Percentiles rank a stretch among this genome's conserved stretches.
Conservation (phyloP, 257 asterid species). For the Solanum piurae region DNA sequence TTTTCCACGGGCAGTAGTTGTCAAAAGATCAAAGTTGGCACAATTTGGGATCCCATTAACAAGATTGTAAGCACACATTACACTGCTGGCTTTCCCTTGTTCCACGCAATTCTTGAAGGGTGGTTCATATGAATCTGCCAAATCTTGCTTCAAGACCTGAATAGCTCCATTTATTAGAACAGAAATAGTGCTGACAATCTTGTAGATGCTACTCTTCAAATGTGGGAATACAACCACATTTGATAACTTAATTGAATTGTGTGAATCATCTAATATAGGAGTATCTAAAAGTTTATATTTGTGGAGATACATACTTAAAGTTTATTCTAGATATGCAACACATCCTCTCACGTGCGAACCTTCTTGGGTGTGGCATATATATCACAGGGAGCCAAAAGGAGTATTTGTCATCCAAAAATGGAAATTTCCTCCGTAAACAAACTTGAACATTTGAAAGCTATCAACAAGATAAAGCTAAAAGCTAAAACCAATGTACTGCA, state of each 20-base stretch:
- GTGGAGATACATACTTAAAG: neutral
- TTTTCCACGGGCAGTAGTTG: constrained; percentile 37
- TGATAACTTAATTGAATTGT: neutral
- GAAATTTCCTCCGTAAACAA: neutral
- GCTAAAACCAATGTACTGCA: neutral
- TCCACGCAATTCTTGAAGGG: constrained; percentile 61
- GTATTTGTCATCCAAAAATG: neutral
- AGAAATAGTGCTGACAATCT: neutral
- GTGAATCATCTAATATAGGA: neutral
- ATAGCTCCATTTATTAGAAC: neutral
- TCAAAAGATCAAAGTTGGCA: constrained; percentile 42
- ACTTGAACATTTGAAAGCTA: neutral
- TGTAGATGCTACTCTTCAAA: neutral
- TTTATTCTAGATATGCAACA: neutral
- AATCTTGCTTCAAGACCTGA: constrained; percentile 55
- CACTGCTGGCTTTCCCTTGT: constrained; percentile 46
- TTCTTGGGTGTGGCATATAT: neutral
- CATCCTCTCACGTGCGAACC: neutral
- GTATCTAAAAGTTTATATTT: neutral
- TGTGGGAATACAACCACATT: neutral
- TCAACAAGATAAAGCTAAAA: neutral
- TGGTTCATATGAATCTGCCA: constrained; percentile 67
- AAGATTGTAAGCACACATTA: constrained; percentile 30
- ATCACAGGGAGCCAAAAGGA: neutral
- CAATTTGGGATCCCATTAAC: constrained; percentile 67